Evolutionary conservation across 352 stramenopile species (phyloP).

Genomic region (Globisporangium nagaii): DNA sequence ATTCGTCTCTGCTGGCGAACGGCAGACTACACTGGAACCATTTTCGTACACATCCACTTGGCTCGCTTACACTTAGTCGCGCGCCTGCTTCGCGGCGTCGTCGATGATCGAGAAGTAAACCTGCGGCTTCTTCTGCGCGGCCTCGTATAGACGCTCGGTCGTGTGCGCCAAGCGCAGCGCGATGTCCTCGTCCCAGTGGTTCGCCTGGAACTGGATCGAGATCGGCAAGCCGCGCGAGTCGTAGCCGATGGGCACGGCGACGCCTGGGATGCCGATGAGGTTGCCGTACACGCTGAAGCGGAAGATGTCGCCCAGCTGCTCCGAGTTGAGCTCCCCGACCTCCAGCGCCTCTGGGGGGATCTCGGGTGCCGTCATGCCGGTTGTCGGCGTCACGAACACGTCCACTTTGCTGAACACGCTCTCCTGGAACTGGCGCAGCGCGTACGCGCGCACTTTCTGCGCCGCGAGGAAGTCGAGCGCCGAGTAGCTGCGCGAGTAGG

Average conservation of each 20-base stretch:
- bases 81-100: conserved; percentile 23
- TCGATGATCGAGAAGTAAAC: conserved; percentile 68
- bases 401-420: conserved; percentile 83
- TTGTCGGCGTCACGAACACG: conserved; percentile 86
- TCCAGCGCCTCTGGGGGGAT: conserved; percentile 42
- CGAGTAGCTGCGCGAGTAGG: conserved; percentile 57
- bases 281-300: conserved; percentile 85
- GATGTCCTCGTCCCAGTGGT: conserved; percentile 70
- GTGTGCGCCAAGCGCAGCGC: conserved; percentile 64
- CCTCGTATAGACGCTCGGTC: conserved; percentile 34
- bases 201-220: conserved; percentile 72
- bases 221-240: conserved; percentile 59
- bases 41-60: no score
- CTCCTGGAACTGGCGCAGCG: conserved; percentile 63
- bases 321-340: conserved; percentile 52
- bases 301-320: conserved; percentile 58
- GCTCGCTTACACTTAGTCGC: background rate
- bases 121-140: conserved; percentile 40
- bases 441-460: conserved; percentile 81
- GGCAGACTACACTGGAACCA: no score
- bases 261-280: conserved; percentile 78
- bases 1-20: no score
- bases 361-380: conserved; percentile 65
- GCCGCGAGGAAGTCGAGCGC: conserved; percentile 79
- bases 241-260: conserved; percentile 72